These are phyloP conservation scores for Ormosia semicastrata DNA, from an alignment of 306 rosid species.

Conservation along the genomic window DNA sequence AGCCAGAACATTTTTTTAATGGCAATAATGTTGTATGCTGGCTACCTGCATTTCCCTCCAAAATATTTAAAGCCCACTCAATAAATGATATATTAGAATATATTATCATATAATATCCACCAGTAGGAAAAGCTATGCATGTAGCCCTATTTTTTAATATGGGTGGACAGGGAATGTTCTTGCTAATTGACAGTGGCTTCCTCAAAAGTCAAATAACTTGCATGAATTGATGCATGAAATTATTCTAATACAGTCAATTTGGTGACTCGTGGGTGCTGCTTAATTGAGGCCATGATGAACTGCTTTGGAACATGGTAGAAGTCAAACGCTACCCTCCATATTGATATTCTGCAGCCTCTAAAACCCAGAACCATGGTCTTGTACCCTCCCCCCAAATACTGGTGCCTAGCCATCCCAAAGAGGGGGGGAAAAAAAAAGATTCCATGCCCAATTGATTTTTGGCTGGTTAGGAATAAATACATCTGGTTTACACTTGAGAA, in stretches of 20 bases:
- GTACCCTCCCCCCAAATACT: too few relatives aligned
- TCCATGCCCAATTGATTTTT: too few relatives aligned
- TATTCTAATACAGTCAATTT: not conserved
- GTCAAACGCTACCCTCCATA: not conserved
- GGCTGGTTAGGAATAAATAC: too few relatives aligned
- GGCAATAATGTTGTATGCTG: not conserved
- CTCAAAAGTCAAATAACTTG: not conserved
- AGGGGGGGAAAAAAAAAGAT: too few relatives aligned
- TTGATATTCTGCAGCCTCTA: not conserved
- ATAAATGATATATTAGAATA: not conserved
- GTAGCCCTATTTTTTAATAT: not conserved
- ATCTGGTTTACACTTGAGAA: not conserved
- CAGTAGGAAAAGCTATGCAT: not conserved
- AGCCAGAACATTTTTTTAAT: not conserved
- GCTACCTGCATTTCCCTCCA: not conserved
- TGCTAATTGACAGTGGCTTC: not conserved
- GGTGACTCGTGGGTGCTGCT: not conserved
- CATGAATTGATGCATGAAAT: not conserved
- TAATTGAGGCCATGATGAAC: too few relatives aligned
- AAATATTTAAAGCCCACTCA: not conserved
- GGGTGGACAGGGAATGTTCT: not conserved
- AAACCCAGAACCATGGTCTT: too few relatives aligned
- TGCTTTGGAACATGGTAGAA: not conserved
- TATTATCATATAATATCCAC: not conserved
- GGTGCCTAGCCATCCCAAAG: too few relatives aligned